These are phyloP conservation scores for Amaranthus hypochondriacus DNA, from an alignment of 148 eudicot genomes.

Conservation along the genomic window DNA sequence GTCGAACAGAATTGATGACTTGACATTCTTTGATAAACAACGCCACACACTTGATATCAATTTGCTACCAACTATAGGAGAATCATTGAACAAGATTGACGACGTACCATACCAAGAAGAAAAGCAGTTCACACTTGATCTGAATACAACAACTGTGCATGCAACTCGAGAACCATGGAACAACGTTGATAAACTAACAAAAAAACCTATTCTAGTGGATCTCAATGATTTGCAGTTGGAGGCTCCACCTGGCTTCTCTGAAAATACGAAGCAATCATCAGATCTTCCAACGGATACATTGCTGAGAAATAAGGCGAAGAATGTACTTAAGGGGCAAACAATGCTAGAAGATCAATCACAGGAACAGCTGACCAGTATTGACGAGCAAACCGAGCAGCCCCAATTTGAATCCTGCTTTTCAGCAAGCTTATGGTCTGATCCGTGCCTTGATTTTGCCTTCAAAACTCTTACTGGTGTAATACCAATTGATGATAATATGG, in stretches of 20 bases:
- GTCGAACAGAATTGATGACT: background rate
- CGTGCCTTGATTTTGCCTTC: conserved; percentile 74
- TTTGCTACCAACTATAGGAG: conserved; percentile 9
- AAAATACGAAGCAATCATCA: conserved; percentile 9
- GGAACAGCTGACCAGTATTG: background rate
- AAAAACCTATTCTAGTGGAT: background rate
- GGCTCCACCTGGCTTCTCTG: conserved; percentile 19
- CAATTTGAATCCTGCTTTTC: conserved; percentile 33
- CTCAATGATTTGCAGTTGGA: conserved; percentile 7
- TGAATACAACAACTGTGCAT: background rate
- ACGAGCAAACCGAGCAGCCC: conserved; percentile 6
- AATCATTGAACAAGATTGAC: background rate
- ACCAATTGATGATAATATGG: conserved; percentile 55
- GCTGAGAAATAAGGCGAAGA: conserved; percentile 6
- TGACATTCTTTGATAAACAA: background rate
- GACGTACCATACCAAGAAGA: background rate
- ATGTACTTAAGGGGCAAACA: background rate
- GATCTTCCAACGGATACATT: conserved; percentile 7
- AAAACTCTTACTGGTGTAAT: conserved; percentile 80
- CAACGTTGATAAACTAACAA: background rate
- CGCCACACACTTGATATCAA: background rate
- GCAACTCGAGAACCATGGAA: background rate
- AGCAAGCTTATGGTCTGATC: conserved; percentile 59
- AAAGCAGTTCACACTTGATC: conserved; percentile 1
- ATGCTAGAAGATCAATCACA: conserved; percentile 18